These are phyloP conservation scores for Phytophthora sansomeana DNA, from an alignment of 352 stramenopile species.

Conservation along the genomic window DNA sequence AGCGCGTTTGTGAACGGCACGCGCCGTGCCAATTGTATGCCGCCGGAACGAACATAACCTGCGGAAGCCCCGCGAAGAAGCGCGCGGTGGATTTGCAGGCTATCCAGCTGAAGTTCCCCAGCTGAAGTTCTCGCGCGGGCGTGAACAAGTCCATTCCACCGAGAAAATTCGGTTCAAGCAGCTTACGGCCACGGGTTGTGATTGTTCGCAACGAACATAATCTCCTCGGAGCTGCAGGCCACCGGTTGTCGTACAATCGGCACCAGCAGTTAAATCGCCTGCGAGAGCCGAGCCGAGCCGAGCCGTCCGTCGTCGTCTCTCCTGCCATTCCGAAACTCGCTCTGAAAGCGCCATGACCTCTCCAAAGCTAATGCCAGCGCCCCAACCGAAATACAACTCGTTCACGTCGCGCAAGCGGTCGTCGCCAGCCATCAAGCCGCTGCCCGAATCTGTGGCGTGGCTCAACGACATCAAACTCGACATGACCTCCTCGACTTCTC, in stretches of 20 bases:
- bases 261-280: slow-evolving; percentile 38
- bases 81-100: slow-evolving; percentile 31
- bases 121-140: slow-evolving; percentile 11
- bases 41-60: slow-evolving; percentile 14
- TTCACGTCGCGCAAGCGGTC: slow-evolving; percentile 39
- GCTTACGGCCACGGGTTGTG: slow-evolving; percentile 15
- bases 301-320: slow-evolving; percentile 5
- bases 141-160: slow-evolving; percentile 22
- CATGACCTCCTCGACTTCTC: slow-evolving; percentile 37
- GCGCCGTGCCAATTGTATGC: not conserved
- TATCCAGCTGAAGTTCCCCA: too few relatives aligned
- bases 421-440: slow-evolving; percentile 34
- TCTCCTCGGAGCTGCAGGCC: slow-evolving; percentile 19
- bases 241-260: slow-evolving; percentile 36
- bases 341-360: slow-evolving; percentile 28
- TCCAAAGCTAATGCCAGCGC: slow-evolving; percentile 4
- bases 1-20: not conserved
- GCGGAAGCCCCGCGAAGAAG: slow-evolving; percentile 8
- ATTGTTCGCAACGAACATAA: slow-evolving; percentile 19
- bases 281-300: slow-evolving; percentile 15
- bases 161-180: slow-evolving; percentile 21
- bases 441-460: slow-evolving; percentile 48
- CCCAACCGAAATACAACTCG: slow-evolving; percentile 29
- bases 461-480: slow-evolving; percentile 47
- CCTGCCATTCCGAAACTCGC: slow-evolving; percentile 39